Percentiles rank a stretch among this genome's conserved stretches.
Evolutionary conservation across 148 eudicot genomes (phyloP).

Genomic region (Silene latifolia): DNA sequence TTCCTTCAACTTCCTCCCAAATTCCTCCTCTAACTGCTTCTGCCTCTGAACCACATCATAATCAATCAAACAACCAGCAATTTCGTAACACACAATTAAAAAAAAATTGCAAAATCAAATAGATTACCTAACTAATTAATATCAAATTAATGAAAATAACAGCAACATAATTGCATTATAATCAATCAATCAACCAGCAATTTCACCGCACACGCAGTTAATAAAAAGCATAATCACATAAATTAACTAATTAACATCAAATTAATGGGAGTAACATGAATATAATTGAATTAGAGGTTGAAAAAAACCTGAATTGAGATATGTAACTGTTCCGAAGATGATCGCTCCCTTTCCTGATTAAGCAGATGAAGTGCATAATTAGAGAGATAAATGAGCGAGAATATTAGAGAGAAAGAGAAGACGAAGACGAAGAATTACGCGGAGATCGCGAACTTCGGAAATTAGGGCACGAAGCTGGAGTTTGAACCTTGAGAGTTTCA

Average conservation of each 20-base stretch:
- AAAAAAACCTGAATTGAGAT: slow-evolving; percentile 38
- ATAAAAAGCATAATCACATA: not conserved
- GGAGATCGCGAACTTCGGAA: slow-evolving; percentile 41
- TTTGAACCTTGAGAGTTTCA: slow-evolving; percentile 47
- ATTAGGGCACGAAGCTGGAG: slow-evolving; percentile 54
- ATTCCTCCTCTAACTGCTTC: slow-evolving; percentile 45
- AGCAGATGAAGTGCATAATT: not conserved
- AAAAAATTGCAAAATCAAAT: no score
- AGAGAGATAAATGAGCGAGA: not conserved
- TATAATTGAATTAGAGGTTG: not conserved
- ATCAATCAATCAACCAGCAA: slow-evolving; percentile 10
- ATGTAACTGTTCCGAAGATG: slow-evolving; percentile 36
- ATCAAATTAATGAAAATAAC: no score
- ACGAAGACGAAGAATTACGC: slow-evolving; percentile 27
- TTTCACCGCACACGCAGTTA: not conserved
- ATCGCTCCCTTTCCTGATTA: slow-evolving; percentile 47
- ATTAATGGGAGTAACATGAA: not conserved
- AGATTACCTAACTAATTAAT: no score
- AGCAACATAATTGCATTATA: not conserved
- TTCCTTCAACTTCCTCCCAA: slow-evolving; percentile 32
- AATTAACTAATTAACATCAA: not conserved
- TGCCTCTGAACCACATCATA: slow-evolving; percentile 27
- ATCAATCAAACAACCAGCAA: slow-evolving; percentile 10
- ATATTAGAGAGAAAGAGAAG: slow-evolving; percentile 6
- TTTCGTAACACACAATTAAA: not conserved